These are phyloP conservation scores for Picea mariana DNA, from an alignment of 83 land plant species.

Conservation along the genomic window DNA sequence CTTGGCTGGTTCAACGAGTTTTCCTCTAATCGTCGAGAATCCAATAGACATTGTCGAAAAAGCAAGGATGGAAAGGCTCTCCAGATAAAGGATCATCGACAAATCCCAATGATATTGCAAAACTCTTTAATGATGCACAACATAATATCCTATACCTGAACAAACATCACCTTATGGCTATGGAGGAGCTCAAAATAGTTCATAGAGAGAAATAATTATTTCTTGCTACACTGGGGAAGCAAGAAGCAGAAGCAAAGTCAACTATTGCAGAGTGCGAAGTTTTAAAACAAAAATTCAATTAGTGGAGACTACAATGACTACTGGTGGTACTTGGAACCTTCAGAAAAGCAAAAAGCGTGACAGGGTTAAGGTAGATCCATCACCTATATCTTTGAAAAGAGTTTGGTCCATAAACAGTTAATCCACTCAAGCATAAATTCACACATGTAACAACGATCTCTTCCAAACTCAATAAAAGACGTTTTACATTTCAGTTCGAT, in stretches of 20 bases:
- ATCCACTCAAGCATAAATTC: too few relatives aligned
- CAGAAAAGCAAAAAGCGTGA: too few relatives aligned
- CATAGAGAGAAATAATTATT: constrained; percentile 41
- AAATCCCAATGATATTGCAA: constrained; percentile 27
- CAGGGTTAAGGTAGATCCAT: too few relatives aligned
- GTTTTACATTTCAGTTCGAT: too few relatives aligned
- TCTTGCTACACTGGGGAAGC: constrained; percentile 37
- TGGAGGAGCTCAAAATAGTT: constrained; percentile 57
- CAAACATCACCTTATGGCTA: constrained; percentile 49
- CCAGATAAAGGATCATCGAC: constrained; percentile 11
- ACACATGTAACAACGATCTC: too few relatives aligned
- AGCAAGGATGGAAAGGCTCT: too few relatives aligned
- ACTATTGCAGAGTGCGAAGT: constrained; percentile 29
- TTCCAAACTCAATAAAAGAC: too few relatives aligned
- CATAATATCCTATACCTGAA: constrained; percentile 53
- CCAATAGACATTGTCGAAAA: too few relatives aligned
- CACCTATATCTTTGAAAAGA: too few relatives aligned
- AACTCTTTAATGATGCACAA: constrained; percentile 44
- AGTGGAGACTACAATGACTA: neutral
- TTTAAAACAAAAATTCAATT: constrained; percentile 15
- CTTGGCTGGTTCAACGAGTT: too few relatives aligned
- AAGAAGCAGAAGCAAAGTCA: constrained; percentile 39
- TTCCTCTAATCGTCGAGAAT: too few relatives aligned
- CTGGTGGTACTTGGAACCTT: constrained; percentile 16
- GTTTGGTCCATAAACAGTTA: too few relatives aligned